Evolutionary conservation across 139 green algal species (phyloP).

Genomic region (Choricystis sp.): DNA sequence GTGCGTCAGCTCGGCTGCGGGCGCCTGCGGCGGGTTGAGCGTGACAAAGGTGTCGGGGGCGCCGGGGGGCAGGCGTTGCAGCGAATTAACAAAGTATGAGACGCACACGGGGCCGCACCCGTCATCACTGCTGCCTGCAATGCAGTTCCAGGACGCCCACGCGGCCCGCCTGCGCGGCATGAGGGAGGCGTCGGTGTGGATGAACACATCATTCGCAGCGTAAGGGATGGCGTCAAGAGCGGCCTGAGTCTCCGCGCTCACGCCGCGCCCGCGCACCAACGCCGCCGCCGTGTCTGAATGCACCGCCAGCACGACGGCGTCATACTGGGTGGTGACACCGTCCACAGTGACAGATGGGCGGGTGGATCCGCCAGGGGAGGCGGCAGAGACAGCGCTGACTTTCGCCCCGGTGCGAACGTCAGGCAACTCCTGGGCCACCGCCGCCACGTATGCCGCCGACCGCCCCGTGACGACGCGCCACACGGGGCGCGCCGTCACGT

Average conservation of each 20-base stretch:
- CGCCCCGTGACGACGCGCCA: slow-evolving; percentile 79
- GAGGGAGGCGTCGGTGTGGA: slow-evolving; percentile 64
- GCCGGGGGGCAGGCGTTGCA: slow-evolving; percentile 55
- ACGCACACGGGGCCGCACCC: slow-evolving; percentile 51
- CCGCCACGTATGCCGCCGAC: slow-evolving; percentile 57
- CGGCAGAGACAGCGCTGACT: slow-evolving; percentile 24
- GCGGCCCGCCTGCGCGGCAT: slow-evolving; percentile 54
- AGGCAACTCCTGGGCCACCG: slow-evolving; percentile 44
- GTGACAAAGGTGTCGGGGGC: slow-evolving; percentile 74
- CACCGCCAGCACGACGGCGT: slow-evolving; percentile 69
- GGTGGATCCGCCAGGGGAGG: neutral
- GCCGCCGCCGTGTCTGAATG: slow-evolving; percentile 60
- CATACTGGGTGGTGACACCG: slow-evolving; percentile 25
- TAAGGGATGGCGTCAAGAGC: slow-evolving; percentile 69
- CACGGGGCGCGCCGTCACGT: slow-evolving; percentile 62
- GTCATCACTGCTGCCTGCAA: slow-evolving; percentile 17
- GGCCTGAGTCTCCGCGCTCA: neutral
- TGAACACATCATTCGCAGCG: slow-evolving; percentile 64
- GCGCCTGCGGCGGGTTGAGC: slow-evolving; percentile 67
- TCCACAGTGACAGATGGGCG: neutral
- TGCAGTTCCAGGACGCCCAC: slow-evolving; percentile 87
- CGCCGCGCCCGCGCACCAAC: slow-evolving; percentile 39
- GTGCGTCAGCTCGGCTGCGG: slow-evolving; percentile 26
- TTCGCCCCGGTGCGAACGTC: slow-evolving; percentile 41
- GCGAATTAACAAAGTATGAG: slow-evolving; percentile 78